phyloP scores from a whole-genome alignment of 345 rosid species.

The Clausena lansium region DNA sequence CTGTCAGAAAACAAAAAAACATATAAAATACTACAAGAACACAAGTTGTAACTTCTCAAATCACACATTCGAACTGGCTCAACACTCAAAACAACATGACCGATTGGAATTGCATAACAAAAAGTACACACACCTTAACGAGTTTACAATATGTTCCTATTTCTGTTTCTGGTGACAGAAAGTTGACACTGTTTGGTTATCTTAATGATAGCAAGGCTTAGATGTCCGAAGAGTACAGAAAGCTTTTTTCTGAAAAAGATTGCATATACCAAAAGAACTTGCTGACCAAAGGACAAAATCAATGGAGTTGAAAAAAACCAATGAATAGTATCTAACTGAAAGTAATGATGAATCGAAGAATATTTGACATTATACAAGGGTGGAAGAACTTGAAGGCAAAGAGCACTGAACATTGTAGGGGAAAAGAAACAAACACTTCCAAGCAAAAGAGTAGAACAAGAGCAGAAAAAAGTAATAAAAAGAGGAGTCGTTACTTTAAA shows the following conservation, averaged over 20 bases:
- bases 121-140: background rate
- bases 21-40: background rate
- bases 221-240: background rate
- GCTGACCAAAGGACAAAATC: background rate
- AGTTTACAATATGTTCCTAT: background rate
- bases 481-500: background rate
- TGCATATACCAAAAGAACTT: background rate
- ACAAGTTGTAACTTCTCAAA: background rate
- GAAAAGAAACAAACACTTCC: background rate
- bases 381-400: background rate
- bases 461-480: background rate
- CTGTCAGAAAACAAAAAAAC: background rate
- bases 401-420: background rate
- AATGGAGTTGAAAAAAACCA: background rate
- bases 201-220: background rate
- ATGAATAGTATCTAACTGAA: background rate
- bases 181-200: background rate
- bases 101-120: background rate
- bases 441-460: background rate
- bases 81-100: background rate
- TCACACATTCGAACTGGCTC: background rate
- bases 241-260: background rate
- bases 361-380: background rate
- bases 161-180: background rate
- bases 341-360: background rate